Conservation (phyloP, 2,329 filamentous ascomycete genomes). For the Chrysoporthe puriensis region DNA sequence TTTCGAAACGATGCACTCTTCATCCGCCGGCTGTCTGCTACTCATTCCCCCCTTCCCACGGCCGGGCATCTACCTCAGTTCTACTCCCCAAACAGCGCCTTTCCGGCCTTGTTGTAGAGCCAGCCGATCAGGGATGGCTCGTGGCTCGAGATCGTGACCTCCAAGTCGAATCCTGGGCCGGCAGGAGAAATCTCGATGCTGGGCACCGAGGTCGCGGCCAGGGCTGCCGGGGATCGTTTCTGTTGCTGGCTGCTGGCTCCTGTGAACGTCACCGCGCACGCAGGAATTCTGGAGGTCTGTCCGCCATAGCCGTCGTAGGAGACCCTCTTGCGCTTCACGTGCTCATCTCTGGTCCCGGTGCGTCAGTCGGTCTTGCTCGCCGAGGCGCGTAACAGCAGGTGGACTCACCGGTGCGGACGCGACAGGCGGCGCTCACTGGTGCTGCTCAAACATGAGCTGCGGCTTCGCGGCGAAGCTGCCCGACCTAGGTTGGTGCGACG, state of each 20-base stretch:
- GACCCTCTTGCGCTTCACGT: slow-evolving; percentile 21
- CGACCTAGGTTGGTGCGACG: not conserved
- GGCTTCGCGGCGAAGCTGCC: not conserved
- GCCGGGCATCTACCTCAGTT: not conserved
- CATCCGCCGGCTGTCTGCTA: too few relatives aligned
- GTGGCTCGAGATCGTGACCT: not conserved
- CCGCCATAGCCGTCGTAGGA: slow-evolving; percentile 11
- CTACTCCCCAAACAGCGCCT: slow-evolving; percentile 8
- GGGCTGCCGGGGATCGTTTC: not conserved
- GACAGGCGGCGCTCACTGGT: slow-evolving; percentile 1
- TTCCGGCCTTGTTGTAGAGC: slow-evolving; percentile 11
- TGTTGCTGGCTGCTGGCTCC: not conserved
- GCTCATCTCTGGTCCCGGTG: slow-evolving; percentile 9
- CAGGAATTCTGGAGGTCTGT: slow-evolving; percentile 2
- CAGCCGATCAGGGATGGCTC: slow-evolving; percentile 1
- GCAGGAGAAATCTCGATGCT: not conserved
- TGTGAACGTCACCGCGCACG: not conserved
- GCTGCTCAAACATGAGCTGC: not conserved
- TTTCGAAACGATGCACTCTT: not conserved
- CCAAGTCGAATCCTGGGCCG: not conserved
- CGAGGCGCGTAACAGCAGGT: not conserved
- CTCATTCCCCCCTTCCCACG: too few relatives aligned
- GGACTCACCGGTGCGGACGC: slow-evolving; percentile 18
- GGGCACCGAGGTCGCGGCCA: not conserved
- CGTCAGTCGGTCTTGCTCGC: not conserved